Base-by-base conservation (phyloP, 257 asterid species). In the Solanum microdontum region DNA sequence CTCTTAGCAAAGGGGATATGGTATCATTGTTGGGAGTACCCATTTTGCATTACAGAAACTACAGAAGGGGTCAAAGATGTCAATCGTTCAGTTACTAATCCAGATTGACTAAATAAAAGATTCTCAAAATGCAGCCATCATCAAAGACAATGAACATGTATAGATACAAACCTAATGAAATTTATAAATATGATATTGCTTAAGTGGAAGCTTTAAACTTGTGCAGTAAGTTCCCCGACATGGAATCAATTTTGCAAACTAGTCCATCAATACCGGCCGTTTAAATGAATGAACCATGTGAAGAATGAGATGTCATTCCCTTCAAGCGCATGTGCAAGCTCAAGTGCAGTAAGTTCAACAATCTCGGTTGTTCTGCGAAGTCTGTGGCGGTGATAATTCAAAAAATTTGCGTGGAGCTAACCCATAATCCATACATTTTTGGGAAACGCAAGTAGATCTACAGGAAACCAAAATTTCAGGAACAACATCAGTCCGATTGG, bases 241-340 rank as follows among this genome's bases (percentile, higher is more conserved):
- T 83, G 62, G 98, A 90, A 72, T 95, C 98, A 40, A 97, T 91
- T 92, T 93, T 89, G 87, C 97, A 93, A 90, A 95, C 93, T 93
- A 92, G 91, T 62, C 99, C 96, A 94, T 97, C 99, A 39, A 89
- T 92, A 68, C 99, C 99, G 74, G 93, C 93, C 70, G 96, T 90
- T 39, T 91, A 97, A 90, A 97, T 91, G 92, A 87, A 92, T 26
- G 94, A 93, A 34, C 95, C 95, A 73, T 89, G 87, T 23, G 64
- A 21, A 45, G 95, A 92, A 94, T 13, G 99, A 93, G 90, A 97
- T 87, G 51, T 5, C 14, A 43, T 45, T 8, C 43, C 43, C 43
- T 13, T 45, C 19, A 45, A 45, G 58, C 2, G 19, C 58, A 13
- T 5, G 55, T 45, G 55, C 19, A 45, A 45, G 21, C 60, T 48